phyloP scores from a whole-genome alignment of 2,329 filamentous ascomycete genomes.

The Albifimbria verrucaria region DNA sequence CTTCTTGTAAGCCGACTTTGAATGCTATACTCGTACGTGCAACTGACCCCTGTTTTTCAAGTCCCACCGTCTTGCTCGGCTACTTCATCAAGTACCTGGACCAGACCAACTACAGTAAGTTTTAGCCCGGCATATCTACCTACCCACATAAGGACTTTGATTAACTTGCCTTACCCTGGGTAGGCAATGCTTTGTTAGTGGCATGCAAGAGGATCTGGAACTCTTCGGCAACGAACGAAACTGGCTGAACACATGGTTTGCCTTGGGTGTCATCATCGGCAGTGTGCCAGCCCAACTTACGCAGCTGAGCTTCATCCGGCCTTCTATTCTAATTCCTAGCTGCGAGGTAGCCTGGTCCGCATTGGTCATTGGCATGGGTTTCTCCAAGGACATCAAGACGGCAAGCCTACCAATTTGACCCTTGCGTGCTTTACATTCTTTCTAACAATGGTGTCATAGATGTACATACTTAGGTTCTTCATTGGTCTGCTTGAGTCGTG shows the following conservation, averaged over 20 bases:
- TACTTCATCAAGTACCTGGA: conserved; percentile 26
- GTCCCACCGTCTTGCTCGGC: conserved; percentile 11
- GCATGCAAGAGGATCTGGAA: conserved; percentile 11
- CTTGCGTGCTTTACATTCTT: too few species aligned
- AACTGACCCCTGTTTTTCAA: too few species aligned
- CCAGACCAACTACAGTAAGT: conserved; percentile 24
- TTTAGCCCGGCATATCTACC: too few species aligned
- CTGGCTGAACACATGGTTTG: conserved; percentile 21
- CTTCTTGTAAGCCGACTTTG: conserved; percentile 6
- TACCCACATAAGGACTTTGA: too few species aligned
- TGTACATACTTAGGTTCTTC: conserved; percentile 19
- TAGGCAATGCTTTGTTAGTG: conserved; percentile 9
- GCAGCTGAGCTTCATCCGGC: conserved; percentile 18
- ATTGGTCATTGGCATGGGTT: conserved; percentile 21
- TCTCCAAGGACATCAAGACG: conserved; percentile 18
- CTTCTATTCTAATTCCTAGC: conserved; percentile 25
- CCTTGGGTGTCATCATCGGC: conserved; percentile 19
- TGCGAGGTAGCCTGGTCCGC: conserved; percentile 22
- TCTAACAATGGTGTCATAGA: background rate
- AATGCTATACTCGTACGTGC: too few species aligned
- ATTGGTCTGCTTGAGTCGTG: conserved; percentile 25
- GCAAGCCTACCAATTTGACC: too few species aligned
- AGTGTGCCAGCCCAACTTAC: conserved; percentile 18
- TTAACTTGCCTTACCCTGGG: conserved; percentile 1
- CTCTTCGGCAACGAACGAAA: conserved; percentile 23